A percentile compares a stretch with the other conserved stretches of the same genome.
phyloP scores from a whole-genome alignment of 176 grass and related monocot genomes.

The Carex scoparia region DNA sequence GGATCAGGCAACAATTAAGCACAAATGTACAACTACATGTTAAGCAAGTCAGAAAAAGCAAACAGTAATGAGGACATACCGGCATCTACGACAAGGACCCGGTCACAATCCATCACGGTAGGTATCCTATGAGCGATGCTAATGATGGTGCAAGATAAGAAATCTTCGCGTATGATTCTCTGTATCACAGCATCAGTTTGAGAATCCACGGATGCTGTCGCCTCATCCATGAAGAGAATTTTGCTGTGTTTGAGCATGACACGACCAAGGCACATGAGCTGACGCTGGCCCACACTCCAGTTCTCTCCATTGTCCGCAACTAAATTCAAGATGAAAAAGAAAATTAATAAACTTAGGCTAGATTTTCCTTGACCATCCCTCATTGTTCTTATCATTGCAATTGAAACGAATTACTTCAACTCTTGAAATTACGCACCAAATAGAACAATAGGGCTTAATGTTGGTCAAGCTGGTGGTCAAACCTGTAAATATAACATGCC shows the following conservation, averaged over 20 bases:
- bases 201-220: slow-evolving; percentile 93
- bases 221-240: slow-evolving; percentile 97
- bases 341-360: neutral
- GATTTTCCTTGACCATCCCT: neutral
- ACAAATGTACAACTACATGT: neutral
- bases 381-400: neutral
- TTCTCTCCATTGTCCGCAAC: slow-evolving; percentile 97
- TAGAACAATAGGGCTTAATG: neutral
- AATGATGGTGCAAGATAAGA: slow-evolving; percentile 82
- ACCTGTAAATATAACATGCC: neutral
- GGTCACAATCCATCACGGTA: slow-evolving; percentile 92
- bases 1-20: neutral
- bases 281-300: slow-evolving; percentile 94
- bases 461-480: neutral
- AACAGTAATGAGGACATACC: slow-evolving; percentile 35
- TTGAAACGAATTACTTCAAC: neutral
- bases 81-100: slow-evolving; percentile 86
- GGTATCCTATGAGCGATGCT: slow-evolving; percentile 99
- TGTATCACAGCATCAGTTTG: slow-evolving; percentile 96
- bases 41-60: neutral
- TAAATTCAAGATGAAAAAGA: slow-evolving; percentile 9
- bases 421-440: neutral
- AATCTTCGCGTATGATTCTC: slow-evolving; percentile 90
- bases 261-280: slow-evolving; percentile 77
- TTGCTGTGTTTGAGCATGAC: slow-evolving; percentile 89